Percentiles rank a stretch among this genome's conserved stretches.
phyloP scores from a whole-genome alignment of 768 basidiomycete species.

The Russula earlei region DNA sequence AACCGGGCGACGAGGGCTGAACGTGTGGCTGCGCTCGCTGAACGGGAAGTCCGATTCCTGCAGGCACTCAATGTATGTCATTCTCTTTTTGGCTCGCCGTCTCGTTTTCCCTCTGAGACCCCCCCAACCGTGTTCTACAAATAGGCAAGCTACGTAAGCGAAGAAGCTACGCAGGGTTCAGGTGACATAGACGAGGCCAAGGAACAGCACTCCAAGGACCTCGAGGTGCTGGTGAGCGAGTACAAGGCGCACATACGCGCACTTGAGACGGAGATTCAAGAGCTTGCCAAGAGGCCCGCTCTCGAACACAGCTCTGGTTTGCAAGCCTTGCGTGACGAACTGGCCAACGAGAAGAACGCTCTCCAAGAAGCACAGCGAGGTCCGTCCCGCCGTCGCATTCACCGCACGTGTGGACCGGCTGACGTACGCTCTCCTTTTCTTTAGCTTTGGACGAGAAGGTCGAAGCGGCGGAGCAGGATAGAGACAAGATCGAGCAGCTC shows the following conservation, averaged over 20 bases:
- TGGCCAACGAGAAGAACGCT: constrained; percentile 29
- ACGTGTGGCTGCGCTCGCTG: constrained; percentile 34
- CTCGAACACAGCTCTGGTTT: constrained; percentile 21
- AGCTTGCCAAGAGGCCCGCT: constrained; percentile 30
- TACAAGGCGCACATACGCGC: constrained; percentile 42
- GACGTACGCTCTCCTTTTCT: not conserved
- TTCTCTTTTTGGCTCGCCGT: not conserved
- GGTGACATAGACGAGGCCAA: constrained; percentile 30
- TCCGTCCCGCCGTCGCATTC: constrained; percentile 15
- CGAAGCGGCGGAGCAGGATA: constrained; percentile 30
- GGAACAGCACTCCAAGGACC: constrained; percentile 39
- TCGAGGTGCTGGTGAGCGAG: constrained; percentile 45
- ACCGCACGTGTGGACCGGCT: no score
- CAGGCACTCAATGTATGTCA: constrained; percentile 54
- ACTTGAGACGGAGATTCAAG: constrained; percentile 42
- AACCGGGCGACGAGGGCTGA: constrained; percentile 33
- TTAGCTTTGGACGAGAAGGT: constrained; percentile 39
- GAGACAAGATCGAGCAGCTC: constrained; percentile 53
- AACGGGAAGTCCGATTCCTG: constrained; percentile 58
- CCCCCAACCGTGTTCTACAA: not conserved
- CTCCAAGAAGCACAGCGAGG: constrained; percentile 33
- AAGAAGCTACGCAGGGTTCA: constrained; percentile 35
- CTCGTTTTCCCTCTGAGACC: not conserved
- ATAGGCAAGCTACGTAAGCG: constrained; percentile 55
- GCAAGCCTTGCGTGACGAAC: constrained; percentile 33